Evolutionary conservation across 768 basidiomycete genomes (phyloP).

Genomic region (Tulasnella sp.): DNA sequence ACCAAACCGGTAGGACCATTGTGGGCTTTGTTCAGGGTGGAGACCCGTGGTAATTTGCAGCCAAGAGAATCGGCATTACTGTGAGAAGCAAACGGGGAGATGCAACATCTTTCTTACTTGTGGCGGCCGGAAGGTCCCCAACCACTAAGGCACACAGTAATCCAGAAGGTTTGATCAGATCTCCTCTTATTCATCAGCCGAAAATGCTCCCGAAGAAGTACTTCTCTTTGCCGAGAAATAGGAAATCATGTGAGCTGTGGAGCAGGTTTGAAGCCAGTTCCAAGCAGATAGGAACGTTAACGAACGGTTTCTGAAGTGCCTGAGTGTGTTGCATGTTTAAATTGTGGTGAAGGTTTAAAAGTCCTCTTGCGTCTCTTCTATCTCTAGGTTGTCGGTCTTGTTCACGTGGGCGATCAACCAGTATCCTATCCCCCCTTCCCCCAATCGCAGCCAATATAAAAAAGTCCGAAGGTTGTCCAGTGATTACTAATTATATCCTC

Average conservation of each 20-base stretch:
- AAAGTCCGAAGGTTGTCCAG: too few relatives aligned
- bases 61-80: too few relatives aligned
- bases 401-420: too few relatives aligned
- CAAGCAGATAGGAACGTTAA: neutral
- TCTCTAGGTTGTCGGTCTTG: too few relatives aligned
- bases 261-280: neutral
- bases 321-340: neutral
- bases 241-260: neutral
- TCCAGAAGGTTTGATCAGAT: neutral
- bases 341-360: neutral
- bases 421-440: too few relatives aligned
- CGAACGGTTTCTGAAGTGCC: neutral
- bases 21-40: too few relatives aligned
- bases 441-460: too few relatives aligned
- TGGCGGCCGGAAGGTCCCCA: neutral
- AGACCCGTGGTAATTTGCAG: too few relatives aligned
- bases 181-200: neutral
- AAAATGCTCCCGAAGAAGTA: neutral
- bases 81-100: too few relatives aligned
- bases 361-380: too few relatives aligned
- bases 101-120: too few relatives aligned
- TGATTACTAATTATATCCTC: neutral
- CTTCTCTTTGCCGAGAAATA: neutral
- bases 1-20: too few relatives aligned
- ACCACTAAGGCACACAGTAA: neutral